phyloP scores from a whole-genome alignment of 2,329 filamentous ascomycete genomes.

The Hypomyces perniciosus region DNA sequence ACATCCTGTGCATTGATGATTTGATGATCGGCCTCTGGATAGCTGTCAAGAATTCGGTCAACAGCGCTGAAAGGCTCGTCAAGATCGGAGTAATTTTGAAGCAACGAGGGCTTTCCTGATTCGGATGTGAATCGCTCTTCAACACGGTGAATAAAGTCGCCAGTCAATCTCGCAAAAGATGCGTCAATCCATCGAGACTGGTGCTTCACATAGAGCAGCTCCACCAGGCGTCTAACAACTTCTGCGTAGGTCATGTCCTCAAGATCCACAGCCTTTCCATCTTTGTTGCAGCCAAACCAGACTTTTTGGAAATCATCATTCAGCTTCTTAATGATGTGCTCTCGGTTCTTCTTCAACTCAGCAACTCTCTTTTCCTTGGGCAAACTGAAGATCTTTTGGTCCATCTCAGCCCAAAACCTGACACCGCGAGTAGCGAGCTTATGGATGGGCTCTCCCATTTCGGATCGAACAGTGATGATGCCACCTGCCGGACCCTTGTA shows the following conservation, averaged over 20 bases:
- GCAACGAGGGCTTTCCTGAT: slow-evolving; percentile 66
- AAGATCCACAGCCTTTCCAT: slow-evolving; percentile 74
- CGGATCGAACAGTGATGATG: slow-evolving; percentile 91
- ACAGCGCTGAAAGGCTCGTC: slow-evolving; percentile 73
- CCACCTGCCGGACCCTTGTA: slow-evolving; percentile 89
- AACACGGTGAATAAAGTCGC: slow-evolving; percentile 92
- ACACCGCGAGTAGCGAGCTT: slow-evolving; percentile 97
- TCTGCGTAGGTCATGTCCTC: slow-evolving; percentile 96
- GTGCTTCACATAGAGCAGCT: slow-evolving; percentile 87
- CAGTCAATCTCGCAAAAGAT: slow-evolving; percentile 75
- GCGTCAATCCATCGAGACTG: slow-evolving; percentile 87
- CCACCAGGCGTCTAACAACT: slow-evolving; percentile 79
- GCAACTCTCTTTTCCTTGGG: slow-evolving; percentile 90
- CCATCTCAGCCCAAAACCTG: slow-evolving; percentile 97
- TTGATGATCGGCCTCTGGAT: slow-evolving; percentile 81
- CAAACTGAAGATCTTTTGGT: slow-evolving; percentile 93
- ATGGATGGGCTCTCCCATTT: slow-evolving; percentile 99
- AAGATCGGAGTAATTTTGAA: slow-evolving; percentile 88
- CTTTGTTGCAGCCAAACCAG: slow-evolving; percentile 85
- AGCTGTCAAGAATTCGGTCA: slow-evolving; percentile 71
- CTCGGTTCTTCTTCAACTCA: slow-evolving; percentile 80
- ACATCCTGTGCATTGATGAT: slow-evolving; percentile 98
- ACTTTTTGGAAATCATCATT: slow-evolving; percentile 97
- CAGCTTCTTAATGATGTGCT: slow-evolving; percentile 90
- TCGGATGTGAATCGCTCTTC: slow-evolving; percentile 89